These are phyloP conservation scores for Citrus maxima DNA, from an alignment of 345 rosid species.

Conservation along the genomic window DNA sequence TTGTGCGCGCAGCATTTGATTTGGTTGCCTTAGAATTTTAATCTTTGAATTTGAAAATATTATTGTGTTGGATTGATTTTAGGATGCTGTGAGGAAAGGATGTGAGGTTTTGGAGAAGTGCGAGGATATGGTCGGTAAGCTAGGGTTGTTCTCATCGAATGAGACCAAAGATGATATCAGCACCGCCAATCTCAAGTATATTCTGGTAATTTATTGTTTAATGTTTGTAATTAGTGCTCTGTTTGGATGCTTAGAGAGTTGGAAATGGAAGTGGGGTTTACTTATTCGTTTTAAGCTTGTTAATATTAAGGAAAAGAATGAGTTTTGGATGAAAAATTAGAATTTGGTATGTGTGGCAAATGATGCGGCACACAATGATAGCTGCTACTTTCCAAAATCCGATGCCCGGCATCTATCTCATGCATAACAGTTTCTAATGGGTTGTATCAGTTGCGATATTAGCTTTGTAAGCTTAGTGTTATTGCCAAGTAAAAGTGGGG, in stretches of 20 bases:
- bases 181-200: conserved; percentile 78
- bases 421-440: too few relatives aligned
- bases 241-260: neutral
- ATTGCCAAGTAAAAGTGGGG: neutral
- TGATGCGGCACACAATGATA: neutral
- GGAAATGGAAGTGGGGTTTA: neutral
- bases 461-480: too few relatives aligned
- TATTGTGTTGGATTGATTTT: neutral
- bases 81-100: conserved; percentile 76
- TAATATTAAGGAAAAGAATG: neutral
- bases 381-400: neutral
- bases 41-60: neutral
- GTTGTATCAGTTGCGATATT: too few relatives aligned
- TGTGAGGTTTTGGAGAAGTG: conserved; percentile 65
- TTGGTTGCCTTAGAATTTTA: conserved; percentile 3
- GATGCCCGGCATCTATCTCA: too few relatives aligned
- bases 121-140: conserved; percentile 77
- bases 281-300: neutral
- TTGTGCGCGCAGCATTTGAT: neutral
- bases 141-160: conserved; percentile 81
- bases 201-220: conserved; percentile 48
- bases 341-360: too few relatives aligned
- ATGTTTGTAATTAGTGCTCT: neutral
- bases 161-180: conserved; percentile 89
- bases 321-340: too few relatives aligned